Evolutionary conservation across 768 basidiomycete species (phyloP).

Genomic region (Suillus occidentalis): DNA sequence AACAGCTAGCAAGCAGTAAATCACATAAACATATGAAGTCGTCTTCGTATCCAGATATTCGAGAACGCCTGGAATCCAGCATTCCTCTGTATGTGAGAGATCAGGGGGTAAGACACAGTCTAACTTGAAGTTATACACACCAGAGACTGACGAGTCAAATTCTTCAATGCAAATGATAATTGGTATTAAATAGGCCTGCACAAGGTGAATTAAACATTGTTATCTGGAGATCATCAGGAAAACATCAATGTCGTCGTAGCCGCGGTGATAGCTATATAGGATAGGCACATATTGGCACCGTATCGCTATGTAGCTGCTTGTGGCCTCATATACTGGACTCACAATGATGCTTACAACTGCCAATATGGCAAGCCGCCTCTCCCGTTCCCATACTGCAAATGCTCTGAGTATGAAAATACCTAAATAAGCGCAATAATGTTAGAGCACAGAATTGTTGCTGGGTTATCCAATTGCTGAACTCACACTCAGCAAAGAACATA

Average conservation of each 20-base stretch:
- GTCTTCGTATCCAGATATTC: not conserved
- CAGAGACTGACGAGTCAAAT: not conserved
- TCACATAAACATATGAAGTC: not conserved
- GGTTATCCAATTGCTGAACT: not conserved
- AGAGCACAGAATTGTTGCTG: not conserved
- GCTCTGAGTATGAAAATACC: slow-evolving; percentile 1
- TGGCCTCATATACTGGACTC: not conserved
- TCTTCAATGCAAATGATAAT: not conserved
- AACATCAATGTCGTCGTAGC: too few species aligned
- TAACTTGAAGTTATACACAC: not conserved
- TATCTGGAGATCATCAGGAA: not conserved
- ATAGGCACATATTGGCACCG: too few species aligned
- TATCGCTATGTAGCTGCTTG: too few species aligned
- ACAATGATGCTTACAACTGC: not conserved
- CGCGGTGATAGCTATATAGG: too few species aligned
- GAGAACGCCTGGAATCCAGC: not conserved
- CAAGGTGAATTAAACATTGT: not conserved
- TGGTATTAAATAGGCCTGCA: not conserved
- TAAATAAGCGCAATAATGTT: not conserved
- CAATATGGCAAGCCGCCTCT: too few species aligned
- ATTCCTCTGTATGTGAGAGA: not conserved
- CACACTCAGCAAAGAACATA: not conserved
- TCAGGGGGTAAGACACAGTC: not conserved
- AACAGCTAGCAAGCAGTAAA: not conserved
- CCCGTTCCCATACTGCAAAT: not conserved